These are phyloP conservation scores for Exophiala mesophila DNA, from an alignment of 2,329 filamentous ascomycete species.

Conservation along the genomic window DNA sequence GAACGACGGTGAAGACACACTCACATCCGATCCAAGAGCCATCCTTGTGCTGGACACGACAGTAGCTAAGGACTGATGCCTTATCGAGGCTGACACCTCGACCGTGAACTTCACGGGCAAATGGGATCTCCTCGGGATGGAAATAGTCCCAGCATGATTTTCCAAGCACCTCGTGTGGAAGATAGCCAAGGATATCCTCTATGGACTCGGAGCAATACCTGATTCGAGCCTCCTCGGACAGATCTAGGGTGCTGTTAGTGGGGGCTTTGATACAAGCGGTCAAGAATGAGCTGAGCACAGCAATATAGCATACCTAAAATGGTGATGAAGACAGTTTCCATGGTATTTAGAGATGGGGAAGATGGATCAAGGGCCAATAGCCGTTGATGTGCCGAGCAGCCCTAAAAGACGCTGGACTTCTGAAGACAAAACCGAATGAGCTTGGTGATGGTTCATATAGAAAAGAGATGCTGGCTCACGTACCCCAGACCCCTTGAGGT, in stretches of 20 bases:
- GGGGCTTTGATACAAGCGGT: too few species aligned
- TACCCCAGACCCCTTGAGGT: neutral
- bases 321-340: slow-evolving; percentile 87
- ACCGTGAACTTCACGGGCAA: slow-evolving; percentile 67
- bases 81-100: slow-evolving; percentile 74
- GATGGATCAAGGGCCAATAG: slow-evolving; percentile 13
- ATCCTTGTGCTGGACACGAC: slow-evolving; percentile 62
- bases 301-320: slow-evolving; percentile 89
- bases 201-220: slow-evolving; percentile 81
- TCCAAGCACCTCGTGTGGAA: slow-evolving; percentile 68
- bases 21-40: slow-evolving; percentile 75
- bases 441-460: neutral
- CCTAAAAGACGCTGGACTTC: slow-evolving; percentile 25
- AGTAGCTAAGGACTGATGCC: slow-evolving; percentile 78
- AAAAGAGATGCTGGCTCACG: neutral
- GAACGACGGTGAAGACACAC: slow-evolving; percentile 83
- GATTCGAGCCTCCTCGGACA: slow-evolving; percentile 69
- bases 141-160: slow-evolving; percentile 82
- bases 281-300: too few species aligned
- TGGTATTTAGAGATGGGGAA: slow-evolving; percentile 30
- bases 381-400: slow-evolving; percentile 20
- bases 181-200: slow-evolving; percentile 74
- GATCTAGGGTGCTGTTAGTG: slow-evolving; percentile 49
- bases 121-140: slow-evolving; percentile 72
- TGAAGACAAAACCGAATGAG: slow-evolving; percentile 9